These are phyloP conservation scores for Colletotrichum navitas DNA, from an alignment of 2,329 filamentous ascomycete genomes.

Conservation along the genomic window DNA sequence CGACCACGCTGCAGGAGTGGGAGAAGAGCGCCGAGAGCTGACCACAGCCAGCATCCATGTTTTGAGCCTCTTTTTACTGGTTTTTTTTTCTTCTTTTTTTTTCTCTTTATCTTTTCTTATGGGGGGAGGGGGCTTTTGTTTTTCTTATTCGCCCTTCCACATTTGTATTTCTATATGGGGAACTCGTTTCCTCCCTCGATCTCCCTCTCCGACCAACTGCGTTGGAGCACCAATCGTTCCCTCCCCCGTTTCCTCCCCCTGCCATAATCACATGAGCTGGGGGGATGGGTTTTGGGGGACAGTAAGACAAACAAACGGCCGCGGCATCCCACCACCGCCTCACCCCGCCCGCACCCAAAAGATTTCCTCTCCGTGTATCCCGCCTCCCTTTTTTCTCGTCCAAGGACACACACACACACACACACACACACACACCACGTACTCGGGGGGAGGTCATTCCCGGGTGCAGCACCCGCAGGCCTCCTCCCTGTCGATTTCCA, in stretches of 20 bases:
- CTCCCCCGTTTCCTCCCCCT: neutral
- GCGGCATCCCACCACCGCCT: neutral
- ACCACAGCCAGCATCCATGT: neutral
- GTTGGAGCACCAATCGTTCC: neutral
- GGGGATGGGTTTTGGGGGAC: neutral
- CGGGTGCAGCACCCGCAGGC: neutral
- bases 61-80: neutral
- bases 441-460: neutral
- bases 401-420: no score
- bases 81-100: no score
- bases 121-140: neutral
- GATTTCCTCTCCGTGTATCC: neutral
- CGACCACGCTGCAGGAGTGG: conserved; percentile 49
- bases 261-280: no score
- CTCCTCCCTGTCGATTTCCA: neutral
- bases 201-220: neutral
- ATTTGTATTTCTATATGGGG: neutral
- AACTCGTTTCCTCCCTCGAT: neutral
- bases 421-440: no score
- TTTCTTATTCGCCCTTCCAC: neutral
- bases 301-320: neutral
- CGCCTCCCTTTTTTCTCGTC: neutral
- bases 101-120: no score
- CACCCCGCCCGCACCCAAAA: neutral
- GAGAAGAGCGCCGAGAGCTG: conserved; percentile 24